Conservation (phyloP, 305 asterid genomes). For the Galium porrigens region DNA sequence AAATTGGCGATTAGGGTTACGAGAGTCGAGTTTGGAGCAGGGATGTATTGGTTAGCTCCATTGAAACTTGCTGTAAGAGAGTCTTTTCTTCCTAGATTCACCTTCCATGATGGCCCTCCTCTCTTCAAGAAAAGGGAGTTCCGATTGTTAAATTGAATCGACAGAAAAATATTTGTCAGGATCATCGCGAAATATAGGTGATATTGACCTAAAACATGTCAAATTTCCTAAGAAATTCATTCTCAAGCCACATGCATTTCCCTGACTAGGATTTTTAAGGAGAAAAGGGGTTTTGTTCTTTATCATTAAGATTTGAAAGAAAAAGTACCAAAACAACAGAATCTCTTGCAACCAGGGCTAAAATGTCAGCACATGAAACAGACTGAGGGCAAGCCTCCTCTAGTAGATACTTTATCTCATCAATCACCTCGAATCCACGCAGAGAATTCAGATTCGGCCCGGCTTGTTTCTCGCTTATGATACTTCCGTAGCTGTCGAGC, state of each 20-base stretch:
- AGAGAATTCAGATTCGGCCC: conserved; percentile 21
- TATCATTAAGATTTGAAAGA: background rate
- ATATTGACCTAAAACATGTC: background rate
- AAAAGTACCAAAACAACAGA: conserved; percentile 23
- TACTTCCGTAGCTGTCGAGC: conserved; percentile 19
- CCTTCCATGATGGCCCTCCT: conserved; percentile 30
- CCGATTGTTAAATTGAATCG: no score
- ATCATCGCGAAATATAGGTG: background rate
- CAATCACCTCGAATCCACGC: conserved; percentile 27
- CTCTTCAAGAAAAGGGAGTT: conserved; percentile 12
- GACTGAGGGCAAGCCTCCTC: conserved; percentile 24
- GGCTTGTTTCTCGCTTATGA: conserved; percentile 23
- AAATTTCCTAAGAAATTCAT: background rate
- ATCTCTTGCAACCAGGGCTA: conserved; percentile 29
- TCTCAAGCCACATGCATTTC: background rate
- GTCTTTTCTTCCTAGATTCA: conserved; percentile 24
- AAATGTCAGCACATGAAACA: conserved; percentile 28
- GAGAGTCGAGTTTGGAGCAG: conserved; percentile 23
- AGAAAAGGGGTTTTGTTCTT: background rate
- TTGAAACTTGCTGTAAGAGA: conserved; percentile 24
- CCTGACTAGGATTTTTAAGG: background rate
- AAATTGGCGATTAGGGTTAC: conserved; percentile 19
- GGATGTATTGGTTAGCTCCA: conserved; percentile 22
- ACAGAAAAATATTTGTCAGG: background rate
- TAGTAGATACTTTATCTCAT: conserved; percentile 18